Conservation (phyloP, 352 stramenopile species). For the Globisporangium alternatum region DNA sequence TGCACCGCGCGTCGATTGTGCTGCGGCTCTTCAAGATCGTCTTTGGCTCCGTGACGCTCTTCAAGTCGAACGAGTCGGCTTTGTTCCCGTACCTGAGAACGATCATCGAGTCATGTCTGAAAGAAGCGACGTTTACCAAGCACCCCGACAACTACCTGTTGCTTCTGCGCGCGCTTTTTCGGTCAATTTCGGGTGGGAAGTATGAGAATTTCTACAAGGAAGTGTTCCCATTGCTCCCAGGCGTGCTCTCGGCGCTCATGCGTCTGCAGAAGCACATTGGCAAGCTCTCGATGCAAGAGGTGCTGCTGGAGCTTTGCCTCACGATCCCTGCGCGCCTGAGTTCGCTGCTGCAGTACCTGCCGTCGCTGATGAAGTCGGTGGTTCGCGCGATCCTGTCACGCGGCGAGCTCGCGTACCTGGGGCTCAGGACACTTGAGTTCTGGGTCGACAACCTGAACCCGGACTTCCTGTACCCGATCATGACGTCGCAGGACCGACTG, state of each 20-base stretch:
- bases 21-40: slow-evolving; percentile 95
- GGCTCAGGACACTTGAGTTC: slow-evolving; percentile 96
- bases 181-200: slow-evolving; percentile 96
- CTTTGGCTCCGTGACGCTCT: slow-evolving; percentile 95
- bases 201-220: slow-evolving; percentile 99
- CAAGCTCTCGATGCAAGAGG: slow-evolving; percentile 84
- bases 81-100: slow-evolving; percentile 92
- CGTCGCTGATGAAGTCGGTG: slow-evolving; percentile 95
- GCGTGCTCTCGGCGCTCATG: slow-evolving; percentile 93
- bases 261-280: slow-evolving; percentile 90
- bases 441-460: slow-evolving; percentile 99
- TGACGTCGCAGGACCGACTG: slow-evolving; percentile 85
- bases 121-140: slow-evolving; percentile 87
- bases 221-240: slow-evolving; percentile 92
- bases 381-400: slow-evolving; percentile 92
- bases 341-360: slow-evolving; percentile 96
- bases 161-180: slow-evolving; percentile 93
- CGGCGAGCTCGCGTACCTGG: slow-evolving; percentile 95
- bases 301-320: slow-evolving; percentile 95
- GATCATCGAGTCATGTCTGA: slow-evolving; percentile 93
- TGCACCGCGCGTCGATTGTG: slow-evolving; percentile 84
- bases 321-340: slow-evolving; percentile 95
- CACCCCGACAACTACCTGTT: slow-evolving; percentile 95
- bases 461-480: slow-evolving; percentile 95
- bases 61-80: slow-evolving; percentile 95